A percentile compares a stretch with the other conserved stretches of the same genome.
These are phyloP conservation scores for Volvox reticuliferus DNA, from an alignment of 139 green algal genomes.

Conservation along the genomic window DNA sequence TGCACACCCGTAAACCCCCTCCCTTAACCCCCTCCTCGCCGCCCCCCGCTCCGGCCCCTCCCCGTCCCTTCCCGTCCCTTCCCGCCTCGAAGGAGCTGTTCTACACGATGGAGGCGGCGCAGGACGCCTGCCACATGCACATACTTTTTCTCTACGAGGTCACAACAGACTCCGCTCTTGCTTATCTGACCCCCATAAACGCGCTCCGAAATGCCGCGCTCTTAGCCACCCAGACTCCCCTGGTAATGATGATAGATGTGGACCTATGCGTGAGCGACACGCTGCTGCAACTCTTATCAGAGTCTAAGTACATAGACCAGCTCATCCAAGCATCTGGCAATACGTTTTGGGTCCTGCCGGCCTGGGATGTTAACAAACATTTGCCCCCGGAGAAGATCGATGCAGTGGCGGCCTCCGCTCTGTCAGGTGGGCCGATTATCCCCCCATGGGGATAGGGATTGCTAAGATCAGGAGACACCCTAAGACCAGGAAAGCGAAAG, in stretches of 20 bases:
- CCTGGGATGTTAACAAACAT: constrained; percentile 7
- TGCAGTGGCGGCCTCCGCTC: not conserved
- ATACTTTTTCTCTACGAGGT: constrained; percentile 62
- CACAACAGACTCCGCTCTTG: not conserved
- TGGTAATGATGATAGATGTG: constrained; percentile 65
- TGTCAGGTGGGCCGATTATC: not conserved
- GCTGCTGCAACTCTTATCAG: not conserved
- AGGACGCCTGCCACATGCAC: constrained; percentile 46
- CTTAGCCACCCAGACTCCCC: constrained; percentile 50
- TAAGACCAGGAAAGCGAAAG: no score
- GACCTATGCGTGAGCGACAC: constrained; percentile 52
- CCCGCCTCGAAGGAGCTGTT: constrained; percentile 17
- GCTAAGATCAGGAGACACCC: no score
- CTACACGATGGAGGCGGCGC: not conserved
- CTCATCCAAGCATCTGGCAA: not conserved
- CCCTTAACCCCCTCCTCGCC: not conserved
- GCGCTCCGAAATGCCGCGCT: constrained; percentile 60
- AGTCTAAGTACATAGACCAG: not conserved
- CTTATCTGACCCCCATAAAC: constrained; percentile 60
- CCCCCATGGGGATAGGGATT: no score
- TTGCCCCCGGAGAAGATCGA: not conserved
- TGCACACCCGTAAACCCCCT: no score
- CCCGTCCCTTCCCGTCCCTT: not conserved
- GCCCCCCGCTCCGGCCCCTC: not conserved
- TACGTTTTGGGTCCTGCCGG: constrained; percentile 34